Evolutionary conservation across 164 flowering plant species (phyloP), one percentile per base, ranked within the genome.

Genomic region (Dillenia turbinata): DNA sequence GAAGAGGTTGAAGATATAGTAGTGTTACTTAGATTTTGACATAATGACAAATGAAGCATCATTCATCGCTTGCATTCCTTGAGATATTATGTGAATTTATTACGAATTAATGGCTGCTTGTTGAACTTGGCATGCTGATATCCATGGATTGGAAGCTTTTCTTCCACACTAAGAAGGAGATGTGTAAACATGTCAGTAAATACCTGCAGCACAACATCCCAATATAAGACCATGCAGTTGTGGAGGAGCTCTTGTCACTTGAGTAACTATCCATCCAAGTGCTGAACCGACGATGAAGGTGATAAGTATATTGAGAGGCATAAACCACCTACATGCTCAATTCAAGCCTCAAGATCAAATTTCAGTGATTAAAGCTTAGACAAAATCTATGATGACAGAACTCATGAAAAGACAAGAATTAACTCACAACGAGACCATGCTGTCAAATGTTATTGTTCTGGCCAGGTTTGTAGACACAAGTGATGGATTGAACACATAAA

Each of bases 151-250:
- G 40, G 3, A 26, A 26, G 5, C 40, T 1, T 26, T 26, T 26
- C 5, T 2, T 26, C 40, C 5, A 2, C 40, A 26, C 40, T 3
- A 26, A 26, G 5, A 1, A 26, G 40, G 40, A 26, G 40, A 5
- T 26, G 40, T 26, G 40, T 26, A 26, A 26, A 26, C 40, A 26
- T 26, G 40, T 26, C 40, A 5, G 40, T 26, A 26, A 26, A 26
- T 77, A 85, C 98, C 98, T 58, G 90, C 92, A 65, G 96, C 82
- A 73, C 89, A 82, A 68, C 86, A 84, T 44, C 92, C 92, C 61
- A 92, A 52, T 1, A 92, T 59, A 24, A 92, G 85, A 66, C 98
- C 93, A 26, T 73, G 80, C 11, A 89, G 77, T 72, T 84, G 81
- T 13, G 73, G 64, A 57, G 96, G 95, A 64, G 95, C 55, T 59